Evolutionary conservation across 257 asterid species (phyloP).

Genomic region (Marsdenia floribunda): DNA sequence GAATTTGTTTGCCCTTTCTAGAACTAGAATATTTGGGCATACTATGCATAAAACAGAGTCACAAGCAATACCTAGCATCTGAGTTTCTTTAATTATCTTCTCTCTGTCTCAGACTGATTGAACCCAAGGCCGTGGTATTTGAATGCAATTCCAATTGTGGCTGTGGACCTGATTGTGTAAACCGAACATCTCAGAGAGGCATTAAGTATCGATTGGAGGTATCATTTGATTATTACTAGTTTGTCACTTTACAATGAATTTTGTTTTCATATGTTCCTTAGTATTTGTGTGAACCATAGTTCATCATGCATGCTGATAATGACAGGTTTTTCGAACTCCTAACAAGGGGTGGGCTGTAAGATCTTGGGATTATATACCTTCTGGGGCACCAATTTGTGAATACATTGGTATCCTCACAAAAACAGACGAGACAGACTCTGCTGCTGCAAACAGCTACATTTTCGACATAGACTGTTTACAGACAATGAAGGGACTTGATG

Average conservation of each 20-base stretch:
- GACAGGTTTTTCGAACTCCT: conserved; percentile 76
- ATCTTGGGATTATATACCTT: conserved; percentile 83
- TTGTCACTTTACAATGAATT: background rate
- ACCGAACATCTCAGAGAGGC: conserved; percentile 57
- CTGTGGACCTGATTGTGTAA: conserved; percentile 68
- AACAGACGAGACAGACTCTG: conserved; percentile 45
- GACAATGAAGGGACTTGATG: conserved; percentile 82
- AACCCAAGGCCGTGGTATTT: conserved; percentile 76
- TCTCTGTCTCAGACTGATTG: conserved; percentile 46
- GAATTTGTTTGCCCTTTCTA: background rate
- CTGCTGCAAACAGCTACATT: conserved; percentile 59
- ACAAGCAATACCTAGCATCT: background rate
- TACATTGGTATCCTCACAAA: conserved; percentile 62
- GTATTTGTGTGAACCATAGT: background rate
- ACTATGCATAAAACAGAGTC: background rate
- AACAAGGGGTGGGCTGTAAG: conserved; percentile 92
- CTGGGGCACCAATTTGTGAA: conserved; percentile 83
- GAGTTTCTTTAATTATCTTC: background rate
- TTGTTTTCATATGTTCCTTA: background rate
- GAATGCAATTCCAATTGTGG: conserved; percentile 80
- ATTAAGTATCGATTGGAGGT: conserved; percentile 64
- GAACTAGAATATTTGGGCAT: background rate
- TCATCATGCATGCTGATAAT: conserved; percentile 10
- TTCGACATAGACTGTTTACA: conserved; percentile 87
- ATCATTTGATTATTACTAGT: background rate